Conservation (phyloP, 2,329 filamentous ascomycete species). For the Monilinia fructicola region DNA sequence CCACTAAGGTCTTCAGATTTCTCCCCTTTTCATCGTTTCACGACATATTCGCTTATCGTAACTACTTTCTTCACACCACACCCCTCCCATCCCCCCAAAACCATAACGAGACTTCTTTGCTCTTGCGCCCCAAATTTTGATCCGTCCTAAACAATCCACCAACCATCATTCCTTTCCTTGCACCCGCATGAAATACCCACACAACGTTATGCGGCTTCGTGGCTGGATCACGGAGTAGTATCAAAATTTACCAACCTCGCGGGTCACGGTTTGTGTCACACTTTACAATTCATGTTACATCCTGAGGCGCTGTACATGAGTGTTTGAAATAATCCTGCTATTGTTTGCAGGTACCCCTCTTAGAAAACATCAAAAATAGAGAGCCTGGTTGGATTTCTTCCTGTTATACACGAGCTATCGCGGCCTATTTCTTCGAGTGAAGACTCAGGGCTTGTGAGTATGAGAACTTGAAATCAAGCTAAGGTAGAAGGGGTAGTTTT, state of each 20-base stretch:
- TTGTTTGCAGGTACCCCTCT: too few relatives aligned
- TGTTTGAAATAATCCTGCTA: neutral
- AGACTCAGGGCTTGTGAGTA: neutral
- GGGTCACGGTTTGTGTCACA: neutral
- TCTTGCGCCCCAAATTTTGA: neutral
- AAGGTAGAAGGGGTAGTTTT: neutral
- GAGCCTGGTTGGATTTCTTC: too few relatives aligned
- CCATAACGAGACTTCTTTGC: neutral
- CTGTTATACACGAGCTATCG: neutral
- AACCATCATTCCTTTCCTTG: neutral
- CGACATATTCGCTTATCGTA: neutral
- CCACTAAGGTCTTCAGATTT: neutral
- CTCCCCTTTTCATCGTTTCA: slow-evolving; percentile 13
- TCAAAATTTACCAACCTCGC: neutral
- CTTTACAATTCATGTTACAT: neutral
- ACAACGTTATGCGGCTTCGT: neutral
- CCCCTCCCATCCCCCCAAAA: neutral
- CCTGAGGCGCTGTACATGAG: neutral
- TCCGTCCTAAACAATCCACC: neutral
- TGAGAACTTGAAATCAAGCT: neutral
- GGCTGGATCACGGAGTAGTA: neutral
- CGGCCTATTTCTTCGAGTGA: too few relatives aligned
- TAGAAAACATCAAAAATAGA: neutral
- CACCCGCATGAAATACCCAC: neutral
- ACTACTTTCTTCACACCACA: neutral